A percentile compares a stretch with the other conserved stretches of the same genome.
Evolutionary conservation across 495 filamentous ascomycete genomes (phyloP).

Genomic region (Xylaria sp.): DNA sequence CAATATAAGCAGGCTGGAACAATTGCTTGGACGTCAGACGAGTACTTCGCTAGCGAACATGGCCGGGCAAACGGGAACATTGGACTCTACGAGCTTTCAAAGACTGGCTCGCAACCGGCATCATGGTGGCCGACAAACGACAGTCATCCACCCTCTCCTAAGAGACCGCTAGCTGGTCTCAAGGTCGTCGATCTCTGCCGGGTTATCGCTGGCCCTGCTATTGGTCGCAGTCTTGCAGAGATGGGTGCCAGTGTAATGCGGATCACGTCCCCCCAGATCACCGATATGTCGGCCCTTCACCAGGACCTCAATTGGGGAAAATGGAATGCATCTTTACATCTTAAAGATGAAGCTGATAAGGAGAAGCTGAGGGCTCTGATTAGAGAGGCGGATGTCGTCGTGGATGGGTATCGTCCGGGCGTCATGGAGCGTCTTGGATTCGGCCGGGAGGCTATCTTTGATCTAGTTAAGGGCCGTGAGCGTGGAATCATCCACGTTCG

Average conservation of each 20-base stretch:
- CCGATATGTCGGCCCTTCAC: constrained; percentile 52
- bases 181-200: constrained; percentile 65
- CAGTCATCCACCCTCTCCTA: constrained; percentile 43
- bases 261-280: constrained; percentile 57
- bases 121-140: constrained; percentile 33
- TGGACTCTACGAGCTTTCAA: constrained; percentile 54
- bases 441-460: constrained; percentile 52
- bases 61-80: constrained; percentile 51
- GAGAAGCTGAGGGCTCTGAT: constrained; percentile 53
- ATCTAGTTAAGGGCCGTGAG: constrained; percentile 49
- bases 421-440: constrained; percentile 58
- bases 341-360: constrained; percentile 49
- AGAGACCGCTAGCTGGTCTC: constrained; percentile 60
- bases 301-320: constrained; percentile 62
- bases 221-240: constrained; percentile 60
- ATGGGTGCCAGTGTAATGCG: constrained; percentile 66
- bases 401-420: constrained; percentile 60
- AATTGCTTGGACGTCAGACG: constrained; percentile 37
- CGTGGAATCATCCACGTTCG: constrained; percentile 54
- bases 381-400: constrained; percentile 58
- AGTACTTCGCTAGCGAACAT: constrained; percentile 53
- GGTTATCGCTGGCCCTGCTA: constrained; percentile 63
- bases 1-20: constrained; percentile 54
- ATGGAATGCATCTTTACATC: constrained; percentile 58
- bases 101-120: constrained; percentile 41